Percentiles rank a stretch among this genome's conserved stretches.
These are phyloP conservation scores for Talaromyces piceae DNA, from an alignment of 2,329 filamentous ascomycete genomes.

Conservation along the genomic window DNA sequence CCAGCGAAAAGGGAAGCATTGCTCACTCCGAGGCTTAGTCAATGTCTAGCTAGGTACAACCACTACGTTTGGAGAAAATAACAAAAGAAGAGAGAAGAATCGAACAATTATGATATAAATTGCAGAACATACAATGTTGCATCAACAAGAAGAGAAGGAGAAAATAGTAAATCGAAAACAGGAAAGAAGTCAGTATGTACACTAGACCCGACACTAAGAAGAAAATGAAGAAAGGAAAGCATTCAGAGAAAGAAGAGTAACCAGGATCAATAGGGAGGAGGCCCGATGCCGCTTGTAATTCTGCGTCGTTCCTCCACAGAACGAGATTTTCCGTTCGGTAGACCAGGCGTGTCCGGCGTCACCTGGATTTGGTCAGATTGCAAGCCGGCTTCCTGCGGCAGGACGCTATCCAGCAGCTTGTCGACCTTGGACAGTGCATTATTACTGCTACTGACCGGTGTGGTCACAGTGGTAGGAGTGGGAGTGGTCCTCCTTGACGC, in stretches of 20 bases:
- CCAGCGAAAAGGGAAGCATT: not conserved
- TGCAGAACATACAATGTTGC: not conserved
- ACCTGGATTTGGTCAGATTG: not conserved
- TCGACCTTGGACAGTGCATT: constrained; percentile 20
- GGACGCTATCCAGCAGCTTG: constrained; percentile 30
- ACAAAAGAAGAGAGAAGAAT: too few relatives aligned
- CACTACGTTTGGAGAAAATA: too few relatives aligned
- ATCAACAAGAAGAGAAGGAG: not conserved
- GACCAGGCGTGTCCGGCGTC: not conserved
- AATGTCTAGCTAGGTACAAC: not conserved
- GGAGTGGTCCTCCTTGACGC: constrained; percentile 2
- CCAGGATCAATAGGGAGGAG: constrained; percentile 16
- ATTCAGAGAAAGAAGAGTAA: not conserved
- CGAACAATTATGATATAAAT: not conserved
- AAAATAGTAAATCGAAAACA: not conserved
- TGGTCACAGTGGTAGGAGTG: not conserved
- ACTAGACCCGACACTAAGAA: not conserved
- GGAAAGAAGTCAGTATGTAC: not conserved
- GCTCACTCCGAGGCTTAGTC: not conserved
- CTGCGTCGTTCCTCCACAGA: not conserved
- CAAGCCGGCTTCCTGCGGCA: constrained; percentile 20
- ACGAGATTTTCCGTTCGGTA: not conserved
- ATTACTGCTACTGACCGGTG: constrained; percentile 5
- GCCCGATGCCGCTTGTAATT: constrained; percentile 15
- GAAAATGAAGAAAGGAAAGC: not conserved